These are phyloP conservation scores for Pythium coloratum DNA, from an alignment of 352 stramenopile genomes.

Conservation along the genomic window DNA sequence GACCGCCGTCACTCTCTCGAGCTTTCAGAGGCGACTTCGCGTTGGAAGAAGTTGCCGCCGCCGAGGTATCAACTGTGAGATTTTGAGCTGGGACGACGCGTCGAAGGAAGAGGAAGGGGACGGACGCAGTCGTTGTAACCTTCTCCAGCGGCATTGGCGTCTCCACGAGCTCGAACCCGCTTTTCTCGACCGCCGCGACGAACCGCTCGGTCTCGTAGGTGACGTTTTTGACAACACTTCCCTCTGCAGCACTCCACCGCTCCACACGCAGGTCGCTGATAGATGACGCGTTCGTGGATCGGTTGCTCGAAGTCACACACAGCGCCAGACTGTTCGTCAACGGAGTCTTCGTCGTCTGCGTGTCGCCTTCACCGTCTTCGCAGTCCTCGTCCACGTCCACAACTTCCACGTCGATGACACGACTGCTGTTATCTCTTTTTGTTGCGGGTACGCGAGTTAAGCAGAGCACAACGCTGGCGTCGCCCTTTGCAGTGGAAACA, in stretches of 20 bases:
- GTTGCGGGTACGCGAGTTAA: neutral
- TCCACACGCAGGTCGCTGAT: neutral
- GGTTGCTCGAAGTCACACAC: neutral
- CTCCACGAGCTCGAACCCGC: neutral
- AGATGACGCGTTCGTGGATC: neutral
- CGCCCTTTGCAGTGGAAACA: neutral
- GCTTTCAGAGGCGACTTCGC: slow-evolving; percentile 28
- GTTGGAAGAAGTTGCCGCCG: neutral
- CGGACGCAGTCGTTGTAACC: neutral
- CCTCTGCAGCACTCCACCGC: neutral
- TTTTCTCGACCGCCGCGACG: neutral
- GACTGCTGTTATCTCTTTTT: neutral
- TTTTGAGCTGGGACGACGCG: neutral
- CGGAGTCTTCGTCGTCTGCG: neutral
- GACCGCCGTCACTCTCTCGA: neutral
- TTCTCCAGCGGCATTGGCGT: neutral
- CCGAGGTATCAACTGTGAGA: neutral
- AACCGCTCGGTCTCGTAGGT: neutral
- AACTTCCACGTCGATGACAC: neutral
- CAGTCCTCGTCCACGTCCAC: neutral
- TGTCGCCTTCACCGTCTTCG: neutral
- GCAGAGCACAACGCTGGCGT: neutral
- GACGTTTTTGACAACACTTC: neutral
- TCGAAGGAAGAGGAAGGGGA: neutral
- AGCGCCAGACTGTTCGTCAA: neutral